Conservation (phyloP, 441 rosid genomes). For the Hura crepitans region DNA sequence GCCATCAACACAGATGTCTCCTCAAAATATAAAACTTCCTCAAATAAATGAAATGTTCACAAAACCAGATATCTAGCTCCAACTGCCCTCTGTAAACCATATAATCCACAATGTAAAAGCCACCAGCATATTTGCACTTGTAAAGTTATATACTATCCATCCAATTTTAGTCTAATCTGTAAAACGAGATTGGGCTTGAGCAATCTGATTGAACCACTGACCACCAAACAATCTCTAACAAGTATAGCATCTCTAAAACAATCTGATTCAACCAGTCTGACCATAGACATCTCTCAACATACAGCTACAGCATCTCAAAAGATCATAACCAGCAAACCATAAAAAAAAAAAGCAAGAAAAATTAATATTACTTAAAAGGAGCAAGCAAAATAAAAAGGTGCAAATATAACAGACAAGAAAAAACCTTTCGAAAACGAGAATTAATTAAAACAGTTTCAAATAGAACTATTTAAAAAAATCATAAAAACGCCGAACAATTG, state of each 20-base stretch:
- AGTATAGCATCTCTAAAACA: slow-evolving; percentile 29
- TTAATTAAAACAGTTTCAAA: neutral
- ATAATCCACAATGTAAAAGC: slow-evolving; percentile 25
- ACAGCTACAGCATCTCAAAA: slow-evolving; percentile 43
- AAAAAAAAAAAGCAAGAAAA: slow-evolving; percentile 15
- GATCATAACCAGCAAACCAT: slow-evolving; percentile 37
- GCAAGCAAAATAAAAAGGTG: slow-evolving; percentile 21
- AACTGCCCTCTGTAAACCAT: slow-evolving; percentile 30
- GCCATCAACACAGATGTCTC: slow-evolving; percentile 21
- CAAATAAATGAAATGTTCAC: slow-evolving; percentile 13
- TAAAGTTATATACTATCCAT: slow-evolving; percentile 26
- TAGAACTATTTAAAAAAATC: slow-evolving; percentile 1
- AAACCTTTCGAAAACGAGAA: neutral
- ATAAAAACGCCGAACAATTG: neutral
- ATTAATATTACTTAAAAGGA: slow-evolving; percentile 23
- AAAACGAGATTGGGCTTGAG: slow-evolving; percentile 42
- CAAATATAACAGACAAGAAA: neutral
- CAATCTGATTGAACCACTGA: slow-evolving; percentile 48
- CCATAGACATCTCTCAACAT: slow-evolving; percentile 41
- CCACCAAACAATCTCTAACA: slow-evolving; percentile 46
- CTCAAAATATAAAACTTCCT: slow-evolving; percentile 16
- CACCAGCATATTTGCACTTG: slow-evolving; percentile 16
- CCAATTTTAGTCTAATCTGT: slow-evolving; percentile 25
- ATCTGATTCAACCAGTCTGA: slow-evolving; percentile 44
- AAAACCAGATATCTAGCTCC: slow-evolving; percentile 22